Percentiles rank a stretch among this genome's conserved stretches.
Evolutionary conservation across 306 rosid species (phyloP).

Genomic region (Pyrus bretschneideri): DNA sequence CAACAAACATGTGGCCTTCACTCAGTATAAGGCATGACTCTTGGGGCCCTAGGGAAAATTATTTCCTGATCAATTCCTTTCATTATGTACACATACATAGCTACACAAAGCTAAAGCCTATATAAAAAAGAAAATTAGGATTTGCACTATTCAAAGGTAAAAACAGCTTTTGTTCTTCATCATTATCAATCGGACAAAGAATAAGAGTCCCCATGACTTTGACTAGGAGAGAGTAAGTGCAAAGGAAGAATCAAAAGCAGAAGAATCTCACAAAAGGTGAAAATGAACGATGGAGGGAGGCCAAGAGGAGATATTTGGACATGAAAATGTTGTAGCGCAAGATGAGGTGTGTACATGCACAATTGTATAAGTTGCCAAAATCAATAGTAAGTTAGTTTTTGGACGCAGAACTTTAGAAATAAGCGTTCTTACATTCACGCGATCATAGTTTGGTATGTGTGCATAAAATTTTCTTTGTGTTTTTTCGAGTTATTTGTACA

Average conservation of each 20-base stretch:
- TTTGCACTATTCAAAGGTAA: background rate
- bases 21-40: background rate
- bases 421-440: too few relatives aligned
- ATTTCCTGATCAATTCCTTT: background rate
- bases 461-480: background rate
- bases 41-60: background rate
- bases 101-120: background rate
- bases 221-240: background rate
- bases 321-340: background rate
- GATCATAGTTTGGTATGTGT: background rate
- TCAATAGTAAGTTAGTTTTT: background rate
- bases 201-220: constrained; percentile 6
- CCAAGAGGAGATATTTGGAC: background rate
- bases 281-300: constrained; percentile 9
- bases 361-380: background rate
- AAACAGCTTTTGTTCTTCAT: background rate
- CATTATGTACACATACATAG: background rate
- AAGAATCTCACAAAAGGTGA: background rate
- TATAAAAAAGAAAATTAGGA: too few relatives aligned
- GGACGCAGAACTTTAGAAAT: too few relatives aligned
- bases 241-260: background rate
- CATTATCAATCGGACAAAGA: constrained; percentile 1
- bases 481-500: too few relatives aligned
- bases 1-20: background rate
- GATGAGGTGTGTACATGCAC: background rate